Percentiles rank a stretch among this genome's conserved stretches.
Conservation (phyloP, 2,329 filamentous ascomycete genomes). For the Akanthomyces uredinophilus region DNA sequence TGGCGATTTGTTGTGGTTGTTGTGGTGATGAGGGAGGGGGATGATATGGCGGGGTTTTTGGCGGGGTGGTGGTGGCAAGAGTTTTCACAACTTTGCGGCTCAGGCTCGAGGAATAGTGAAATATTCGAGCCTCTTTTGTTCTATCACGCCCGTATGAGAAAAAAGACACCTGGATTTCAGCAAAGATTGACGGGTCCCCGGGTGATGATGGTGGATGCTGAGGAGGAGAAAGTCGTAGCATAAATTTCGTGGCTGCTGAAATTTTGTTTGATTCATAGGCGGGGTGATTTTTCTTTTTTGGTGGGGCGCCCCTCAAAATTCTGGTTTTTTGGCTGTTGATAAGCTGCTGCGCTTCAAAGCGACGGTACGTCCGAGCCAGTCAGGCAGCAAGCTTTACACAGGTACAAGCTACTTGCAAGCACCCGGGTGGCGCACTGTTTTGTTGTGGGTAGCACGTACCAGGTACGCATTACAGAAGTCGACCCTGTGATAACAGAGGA, state of each 20-base stretch:
- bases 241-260: conserved; percentile 14
- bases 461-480: neutral
- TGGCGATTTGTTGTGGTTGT: conserved; percentile 27
- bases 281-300: conserved; percentile 36
- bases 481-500: neutral
- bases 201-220: conserved; percentile 17
- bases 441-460: neutral
- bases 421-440: neutral
- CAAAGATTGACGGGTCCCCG: conserved; percentile 11
- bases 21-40: conserved; percentile 16
- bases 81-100: neutral
- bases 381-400: conserved; percentile 4
- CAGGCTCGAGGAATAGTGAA: conserved; percentile 8
- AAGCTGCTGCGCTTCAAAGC: neutral
- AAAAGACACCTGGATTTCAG: conserved; percentile 1
- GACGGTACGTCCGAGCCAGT: conserved; percentile 13
- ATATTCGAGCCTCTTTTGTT: conserved; percentile 1
- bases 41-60: conserved; percentile 12
- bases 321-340: conserved; percentile 4
- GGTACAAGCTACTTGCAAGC: neutral
- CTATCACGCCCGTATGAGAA: neutral
- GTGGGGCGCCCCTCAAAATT: conserved; percentile 34
- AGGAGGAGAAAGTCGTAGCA: conserved; percentile 12
- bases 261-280: conserved; percentile 24
- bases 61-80: neutral